Evolutionary conservation across 176 grass and related monocot genomes (phyloP), one percentile per base, ranked within the genome.

Genomic region (Elymus sibiricus): DNA sequence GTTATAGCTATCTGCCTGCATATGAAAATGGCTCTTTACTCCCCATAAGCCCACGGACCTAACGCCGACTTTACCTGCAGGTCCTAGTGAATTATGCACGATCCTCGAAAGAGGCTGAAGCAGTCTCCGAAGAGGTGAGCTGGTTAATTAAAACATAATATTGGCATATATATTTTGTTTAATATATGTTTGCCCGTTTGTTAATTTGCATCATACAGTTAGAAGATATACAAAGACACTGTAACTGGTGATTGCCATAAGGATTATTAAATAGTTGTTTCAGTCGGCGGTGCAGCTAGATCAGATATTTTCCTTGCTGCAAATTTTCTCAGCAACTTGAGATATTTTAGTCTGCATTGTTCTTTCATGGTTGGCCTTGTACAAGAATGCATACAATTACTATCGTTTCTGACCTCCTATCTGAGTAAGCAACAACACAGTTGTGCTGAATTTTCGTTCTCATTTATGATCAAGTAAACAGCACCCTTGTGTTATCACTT

Each of bases 1-100:
- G 49, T 53, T 37, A 14, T 87, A 58, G 3, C 61, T 49, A 14
- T 1, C 2, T 76, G 14, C 25, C 35, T 82, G 56, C 26, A 43
- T 15, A 83, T 82, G 56, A 32, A 72, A 37, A 77, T 58, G 17
- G 13, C 0, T 79, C 3, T 70, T 58, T 17, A 44, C 56, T 35
- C 44, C 47, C 13, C 17, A 34, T 12, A 84, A 77, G 46, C 32
- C 67, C 43, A 51, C 9, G 39, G 24, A 40, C 24, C 59, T 88
- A 49, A 75, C 46, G 59, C 64, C 82, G 11, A 58, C 9, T 84
- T 90, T 37, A 35, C 11, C 58, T 91, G 68, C 81, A 98, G 97
- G 94, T 98, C 42, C 92, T 98, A 69, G 92, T 98, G 70, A 98
- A 98, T 87, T 98, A 96, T 74, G 97, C 97, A 22, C 91, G 97